These are phyloP conservation scores for Brassica nigra DNA, from an alignment of 345 rosid genomes.

Conservation along the genomic window DNA sequence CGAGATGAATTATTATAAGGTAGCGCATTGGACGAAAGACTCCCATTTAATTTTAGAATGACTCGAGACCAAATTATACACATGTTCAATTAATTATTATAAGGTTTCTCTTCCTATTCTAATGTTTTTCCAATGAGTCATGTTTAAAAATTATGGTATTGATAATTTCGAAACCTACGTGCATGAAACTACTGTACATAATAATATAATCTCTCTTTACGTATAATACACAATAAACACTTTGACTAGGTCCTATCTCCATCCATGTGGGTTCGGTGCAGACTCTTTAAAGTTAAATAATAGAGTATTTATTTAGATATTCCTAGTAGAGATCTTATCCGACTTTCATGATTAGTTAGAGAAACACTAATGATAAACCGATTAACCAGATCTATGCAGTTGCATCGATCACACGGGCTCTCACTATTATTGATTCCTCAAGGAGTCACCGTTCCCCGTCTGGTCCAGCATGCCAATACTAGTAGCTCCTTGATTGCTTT, in stretches of 20 bases:
- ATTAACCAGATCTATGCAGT: background rate
- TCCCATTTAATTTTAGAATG: background rate
- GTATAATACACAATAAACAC: background rate
- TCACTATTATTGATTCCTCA: background rate
- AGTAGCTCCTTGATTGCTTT: background rate
- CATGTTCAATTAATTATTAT: background rate
- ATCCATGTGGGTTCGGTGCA: constrained; percentile 14
- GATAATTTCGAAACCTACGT: constrained; percentile 3
- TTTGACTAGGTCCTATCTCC: background rate
- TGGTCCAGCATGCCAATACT: background rate
- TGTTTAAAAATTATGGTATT: background rate
- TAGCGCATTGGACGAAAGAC: constrained; percentile 10
- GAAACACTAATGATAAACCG: background rate
- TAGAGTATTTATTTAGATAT: background rate
- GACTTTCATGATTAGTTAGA: background rate
- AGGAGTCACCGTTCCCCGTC: background rate
- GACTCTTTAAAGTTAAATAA: background rate
- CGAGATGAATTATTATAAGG: background rate
- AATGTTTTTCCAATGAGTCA: background rate
- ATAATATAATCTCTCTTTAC: background rate
- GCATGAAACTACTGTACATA: background rate
- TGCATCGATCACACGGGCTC: background rate
- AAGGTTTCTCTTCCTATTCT: background rate
- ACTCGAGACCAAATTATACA: constrained; percentile 9
- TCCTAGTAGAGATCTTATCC: background rate